phyloP scores from a whole-genome alignment of 805 yeast genomes.

The Wickerhamomyces pijperi region DNA sequence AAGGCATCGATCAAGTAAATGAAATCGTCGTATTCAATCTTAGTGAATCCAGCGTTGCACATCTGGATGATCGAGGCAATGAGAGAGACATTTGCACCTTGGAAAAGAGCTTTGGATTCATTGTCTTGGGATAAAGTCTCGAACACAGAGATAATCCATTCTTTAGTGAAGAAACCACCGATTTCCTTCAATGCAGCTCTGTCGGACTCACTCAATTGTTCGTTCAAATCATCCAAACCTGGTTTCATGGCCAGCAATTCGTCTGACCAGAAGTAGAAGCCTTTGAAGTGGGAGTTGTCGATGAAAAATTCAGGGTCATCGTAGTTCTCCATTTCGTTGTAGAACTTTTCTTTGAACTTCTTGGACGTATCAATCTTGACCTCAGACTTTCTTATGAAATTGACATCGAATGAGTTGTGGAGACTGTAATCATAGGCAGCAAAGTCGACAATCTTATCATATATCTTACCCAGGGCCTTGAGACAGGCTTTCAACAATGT shows the following conservation, averaged over 20 bases:
- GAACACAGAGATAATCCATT: constrained; percentile 47
- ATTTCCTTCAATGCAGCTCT: constrained; percentile 26
- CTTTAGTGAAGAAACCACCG: constrained; percentile 35
- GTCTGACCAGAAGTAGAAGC: constrained; percentile 73
- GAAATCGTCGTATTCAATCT: constrained; percentile 39
- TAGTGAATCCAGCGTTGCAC: constrained; percentile 31
- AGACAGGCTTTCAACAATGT: constrained; percentile 46
- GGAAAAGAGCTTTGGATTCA: constrained; percentile 57
- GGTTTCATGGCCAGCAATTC: constrained; percentile 31
- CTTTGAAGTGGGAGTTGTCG: constrained; percentile 44
- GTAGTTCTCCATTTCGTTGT: constrained; percentile 38
- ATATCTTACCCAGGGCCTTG: constrained; percentile 44
- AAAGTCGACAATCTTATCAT: constrained; percentile 32
- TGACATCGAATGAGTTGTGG: constrained; percentile 29
- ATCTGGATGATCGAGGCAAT: constrained; percentile 39
- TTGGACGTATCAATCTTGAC: constrained; percentile 28
- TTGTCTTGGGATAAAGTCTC: constrained; percentile 51
- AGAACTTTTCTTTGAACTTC: constrained; percentile 31
- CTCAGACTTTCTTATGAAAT: constrained; percentile 23
- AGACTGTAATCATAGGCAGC: constrained; percentile 39
- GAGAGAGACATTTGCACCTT: constrained; percentile 51
- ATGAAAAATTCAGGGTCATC: constrained; percentile 39
- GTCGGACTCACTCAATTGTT: constrained; percentile 32
- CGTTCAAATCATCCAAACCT: constrained; percentile 17
- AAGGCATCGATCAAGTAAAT: constrained; percentile 34